Evolutionary conservation across 2,329 filamentous ascomycete species (phyloP), one percentile per base, ranked within the genome.

Genomic region (Dactylellina leptospora): DNA sequence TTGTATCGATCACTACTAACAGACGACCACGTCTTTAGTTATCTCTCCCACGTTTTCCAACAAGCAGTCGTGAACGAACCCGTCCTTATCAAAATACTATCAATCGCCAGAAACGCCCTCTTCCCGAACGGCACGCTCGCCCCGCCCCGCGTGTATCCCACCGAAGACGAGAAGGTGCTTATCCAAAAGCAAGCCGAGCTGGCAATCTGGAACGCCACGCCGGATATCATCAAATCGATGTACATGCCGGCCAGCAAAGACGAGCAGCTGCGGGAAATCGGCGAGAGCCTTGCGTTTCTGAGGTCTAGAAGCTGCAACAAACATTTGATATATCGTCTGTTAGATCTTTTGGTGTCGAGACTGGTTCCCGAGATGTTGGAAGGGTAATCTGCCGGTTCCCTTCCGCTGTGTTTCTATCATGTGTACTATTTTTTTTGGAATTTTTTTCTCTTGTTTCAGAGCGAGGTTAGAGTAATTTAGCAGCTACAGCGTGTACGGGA

Each of bases 61-160:
- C 78, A 77, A 47, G 78, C 75, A 50, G 74, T 84, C 56, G 77
- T 82, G 64, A 79, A 81, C 77, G 80, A 82, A 73, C 77, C 79
- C 74, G 79, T 80, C 69, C 75, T 84, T 28, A 82, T 83, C 61
- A 77, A 79, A 51, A 76, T 83, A 28, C 85, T 93, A 77, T 86
- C 87, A 78, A 85, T 87, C 75, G 84, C 90, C 77, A 90, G 95
- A 78, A 87, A 86, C 77, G 86, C 90, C 72, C 83, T 97, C 62
- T 97, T 97, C 79, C 93, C 95, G 75, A 90, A 91, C 81, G 96
- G 96, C 80, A 84, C 86, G 76, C 88, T 89, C 73, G 89, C 88
- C 69, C 85, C 86, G 75, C 83, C 87, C 76, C 81, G 88, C 75
- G 81, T 84, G 56, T 84, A 88, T 55, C 87, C 88, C 51, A 84